Conservation (phyloP, 2,329 filamentous ascomycete species). For the Alternaria hordeiaustralica region DNA sequence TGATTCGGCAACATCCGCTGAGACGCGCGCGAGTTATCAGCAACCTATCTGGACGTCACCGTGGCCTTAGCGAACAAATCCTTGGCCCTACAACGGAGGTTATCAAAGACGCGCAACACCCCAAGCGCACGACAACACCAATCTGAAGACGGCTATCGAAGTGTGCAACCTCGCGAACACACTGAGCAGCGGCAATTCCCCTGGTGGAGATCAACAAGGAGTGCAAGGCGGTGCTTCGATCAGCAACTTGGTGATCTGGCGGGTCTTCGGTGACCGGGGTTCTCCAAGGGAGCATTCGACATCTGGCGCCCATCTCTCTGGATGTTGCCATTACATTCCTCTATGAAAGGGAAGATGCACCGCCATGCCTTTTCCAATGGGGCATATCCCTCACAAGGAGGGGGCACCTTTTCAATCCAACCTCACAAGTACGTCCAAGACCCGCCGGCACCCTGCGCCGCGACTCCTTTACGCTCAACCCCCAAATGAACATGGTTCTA, state of each 20-base stretch:
- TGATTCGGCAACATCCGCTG: conserved; percentile 28
- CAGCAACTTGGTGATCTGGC: conserved; percentile 36
- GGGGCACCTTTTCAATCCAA: conserved; percentile 81
- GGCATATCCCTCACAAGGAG: conserved; percentile 70
- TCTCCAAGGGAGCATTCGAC: conserved; percentile 44
- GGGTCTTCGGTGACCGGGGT: conserved; percentile 45
- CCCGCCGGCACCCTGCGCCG: conserved; percentile 23
- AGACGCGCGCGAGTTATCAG: conserved; percentile 31
- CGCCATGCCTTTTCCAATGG: conserved; percentile 88
- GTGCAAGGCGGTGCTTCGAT: conserved; percentile 17
- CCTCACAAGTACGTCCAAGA: conserved; percentile 75
- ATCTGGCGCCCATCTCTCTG: conserved; percentile 38
- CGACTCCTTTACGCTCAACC: conserved; percentile 24
- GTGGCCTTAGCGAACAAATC: conserved; percentile 45
- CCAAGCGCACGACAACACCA: conserved; percentile 14
- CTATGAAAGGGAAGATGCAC: conserved; percentile 74
- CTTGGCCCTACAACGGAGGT: conserved; percentile 25
- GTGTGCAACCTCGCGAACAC: conserved; percentile 6
- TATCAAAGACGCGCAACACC: conserved; percentile 29
- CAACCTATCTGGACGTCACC: conserved; percentile 34
- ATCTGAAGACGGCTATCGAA: conserved; percentile 10
- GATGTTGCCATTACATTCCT: conserved; percentile 68
- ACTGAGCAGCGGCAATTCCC: conserved; percentile 22
- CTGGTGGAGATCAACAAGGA: conserved; percentile 7
- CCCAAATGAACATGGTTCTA: conserved; percentile 35